Evolutionary conservation across 106 monocot species (phyloP).

Genomic region (Cymbidium sinense): DNA sequence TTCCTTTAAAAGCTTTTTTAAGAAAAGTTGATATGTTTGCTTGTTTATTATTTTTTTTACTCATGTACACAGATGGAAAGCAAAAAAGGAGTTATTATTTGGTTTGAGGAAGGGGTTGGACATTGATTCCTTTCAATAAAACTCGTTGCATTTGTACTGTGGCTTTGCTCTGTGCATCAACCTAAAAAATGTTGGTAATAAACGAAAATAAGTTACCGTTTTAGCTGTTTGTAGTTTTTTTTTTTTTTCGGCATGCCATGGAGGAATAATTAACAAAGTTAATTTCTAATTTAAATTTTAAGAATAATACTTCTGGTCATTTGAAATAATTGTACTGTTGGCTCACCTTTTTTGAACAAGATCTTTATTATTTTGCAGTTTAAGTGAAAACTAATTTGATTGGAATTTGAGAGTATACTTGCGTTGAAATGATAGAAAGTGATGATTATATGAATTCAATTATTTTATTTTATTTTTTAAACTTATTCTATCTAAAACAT

Average conservation of each 20-base stretch:
- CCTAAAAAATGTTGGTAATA: too few species aligned
- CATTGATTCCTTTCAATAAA: background rate
- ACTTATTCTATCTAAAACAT: too few species aligned
- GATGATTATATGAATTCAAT: too few species aligned
- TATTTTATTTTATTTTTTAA: too few species aligned
- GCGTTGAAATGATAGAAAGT: too few species aligned
- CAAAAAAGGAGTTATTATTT: background rate
- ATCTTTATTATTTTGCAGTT: background rate
- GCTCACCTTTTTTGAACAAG: background rate
- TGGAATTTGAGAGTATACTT: too few species aligned
- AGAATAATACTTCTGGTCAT: background rate
- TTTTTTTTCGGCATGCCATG: too few species aligned
- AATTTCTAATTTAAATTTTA: background rate
- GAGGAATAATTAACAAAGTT: background rate
- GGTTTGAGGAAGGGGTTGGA: background rate
- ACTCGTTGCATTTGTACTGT: background rate
- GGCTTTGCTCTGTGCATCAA: background rate
- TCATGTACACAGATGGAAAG: background rate
- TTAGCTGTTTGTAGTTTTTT: too few species aligned
- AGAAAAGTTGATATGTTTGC: background rate
- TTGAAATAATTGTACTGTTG: background rate
- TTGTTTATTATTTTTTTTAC: background rate
- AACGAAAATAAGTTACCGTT: background rate
- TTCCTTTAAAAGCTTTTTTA: slow-evolving; percentile 9
- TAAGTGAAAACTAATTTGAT: background rate